These are phyloP conservation scores for Coemansia sp. DNA, from an alignment of 192 early-diverging fungal species.

Conservation along the genomic window DNA sequence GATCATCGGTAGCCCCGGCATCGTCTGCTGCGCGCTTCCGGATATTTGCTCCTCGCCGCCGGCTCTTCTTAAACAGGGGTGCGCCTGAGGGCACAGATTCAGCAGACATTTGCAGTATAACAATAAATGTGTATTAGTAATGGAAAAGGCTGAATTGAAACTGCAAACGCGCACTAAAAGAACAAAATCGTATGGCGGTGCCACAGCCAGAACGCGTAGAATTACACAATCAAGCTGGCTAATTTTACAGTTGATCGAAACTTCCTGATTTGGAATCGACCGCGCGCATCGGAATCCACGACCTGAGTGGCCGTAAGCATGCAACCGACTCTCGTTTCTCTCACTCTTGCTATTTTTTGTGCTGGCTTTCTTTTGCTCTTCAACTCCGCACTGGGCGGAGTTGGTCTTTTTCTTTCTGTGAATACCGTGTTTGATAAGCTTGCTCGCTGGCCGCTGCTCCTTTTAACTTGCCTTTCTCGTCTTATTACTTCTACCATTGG, in stretches of 20 bases:
- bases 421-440: neutral
- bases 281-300: conserved; percentile 1
- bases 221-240: neutral
- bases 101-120: conserved; percentile 3
- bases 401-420: neutral
- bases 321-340: neutral
- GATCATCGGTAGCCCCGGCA: conserved; percentile 15
- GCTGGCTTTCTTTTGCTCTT: neutral
- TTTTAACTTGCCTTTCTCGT: neutral
- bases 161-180: no score
- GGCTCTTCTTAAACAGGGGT: conserved; percentile 40
- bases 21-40: conserved; percentile 39
- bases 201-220: neutral
- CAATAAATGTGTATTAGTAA: neutral
- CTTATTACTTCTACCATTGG: no score
- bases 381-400: conserved; percentile 2
- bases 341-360: conserved; percentile 1
- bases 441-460: neutral
- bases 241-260: neutral
- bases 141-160: neutral
- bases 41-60: conserved; percentile 49
- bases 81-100: neutral
- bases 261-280: neutral
- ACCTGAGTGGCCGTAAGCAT: neutral
- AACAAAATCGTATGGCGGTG: neutral